A percentile compares a stretch with the other conserved stretches of the same genome.
Conservation (phyloP, 306 rosid species). For the Arachis hypogaea region DNA sequence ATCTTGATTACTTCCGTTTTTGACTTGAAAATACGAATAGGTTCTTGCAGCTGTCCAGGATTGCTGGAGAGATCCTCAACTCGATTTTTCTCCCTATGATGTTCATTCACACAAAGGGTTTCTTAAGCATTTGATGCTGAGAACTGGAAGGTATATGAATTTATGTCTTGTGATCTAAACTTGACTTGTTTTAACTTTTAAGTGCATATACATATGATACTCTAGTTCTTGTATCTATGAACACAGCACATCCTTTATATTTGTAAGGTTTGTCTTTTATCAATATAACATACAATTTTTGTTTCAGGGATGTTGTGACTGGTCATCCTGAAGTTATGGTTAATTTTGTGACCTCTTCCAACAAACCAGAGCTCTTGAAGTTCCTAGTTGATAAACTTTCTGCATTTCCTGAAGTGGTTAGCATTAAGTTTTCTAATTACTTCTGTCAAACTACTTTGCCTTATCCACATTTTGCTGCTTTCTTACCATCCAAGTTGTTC, state of each 20-base stretch:
- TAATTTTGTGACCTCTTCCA: constrained; percentile 91
- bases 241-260: constrained; percentile 2
- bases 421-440: constrained; percentile 41
- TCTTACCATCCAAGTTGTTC: constrained; percentile 32
- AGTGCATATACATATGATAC: constrained; percentile 4
- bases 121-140: constrained; percentile 91
- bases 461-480: constrained; percentile 21
- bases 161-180: constrained; percentile 17
- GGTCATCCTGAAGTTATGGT: constrained; percentile 88
- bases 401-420: constrained; percentile 87
- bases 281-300: constrained; percentile 32
- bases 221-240: constrained; percentile 27
- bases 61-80: constrained; percentile 83
- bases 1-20: constrained; percentile 47
- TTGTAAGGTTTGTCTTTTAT: constrained; percentile 25
- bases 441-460: constrained; percentile 24
- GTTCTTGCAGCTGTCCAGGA: constrained; percentile 87
- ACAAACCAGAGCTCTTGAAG: constrained; percentile 74
- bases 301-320: constrained; percentile 66
- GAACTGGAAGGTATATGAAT: constrained; percentile 83
- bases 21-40: constrained; percentile 53
- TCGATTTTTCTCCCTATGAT: constrained; percentile 81
- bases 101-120: constrained; percentile 81
- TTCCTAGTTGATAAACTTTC: constrained; percentile 72
- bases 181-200: constrained; percentile 2